Percentiles rank a stretch among this genome's conserved stretches.
Evolutionary conservation across 2,329 filamentous ascomycete species (phyloP).

Genomic region (Cladosporium phlei): DNA sequence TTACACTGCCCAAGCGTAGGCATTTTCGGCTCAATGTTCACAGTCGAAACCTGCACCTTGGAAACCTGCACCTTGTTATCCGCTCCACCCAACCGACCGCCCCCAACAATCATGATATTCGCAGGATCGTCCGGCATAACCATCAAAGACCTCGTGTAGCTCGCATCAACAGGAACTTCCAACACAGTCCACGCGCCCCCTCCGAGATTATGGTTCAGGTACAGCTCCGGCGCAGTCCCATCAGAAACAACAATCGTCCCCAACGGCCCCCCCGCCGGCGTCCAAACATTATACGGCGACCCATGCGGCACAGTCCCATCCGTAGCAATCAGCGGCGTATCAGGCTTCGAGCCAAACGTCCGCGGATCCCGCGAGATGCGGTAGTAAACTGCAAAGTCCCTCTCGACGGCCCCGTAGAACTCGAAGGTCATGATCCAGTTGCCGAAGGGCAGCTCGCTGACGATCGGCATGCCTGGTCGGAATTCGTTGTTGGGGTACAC

Average conservation of each 20-base stretch:
- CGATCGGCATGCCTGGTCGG: conserved; percentile 64
- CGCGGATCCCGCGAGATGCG: conserved; percentile 46
- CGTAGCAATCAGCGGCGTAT: conserved; percentile 39
- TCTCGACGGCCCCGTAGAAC: conserved; percentile 47
- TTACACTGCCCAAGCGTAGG: conserved; percentile 8
- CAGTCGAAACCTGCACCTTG: conserved; percentile 17
- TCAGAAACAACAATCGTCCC: conserved; percentile 49
- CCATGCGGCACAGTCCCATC: conserved; percentile 44
- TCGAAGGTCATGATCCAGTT: conserved; percentile 64
- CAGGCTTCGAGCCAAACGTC: conserved; percentile 41
- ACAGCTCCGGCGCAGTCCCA: conserved; percentile 40
- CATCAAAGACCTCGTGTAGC: conserved; percentile 45
- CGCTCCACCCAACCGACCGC: conserved; percentile 29
- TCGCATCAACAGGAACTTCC: conserved; percentile 35
- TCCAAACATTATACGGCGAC: conserved; percentile 52
- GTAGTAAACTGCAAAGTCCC: conserved; percentile 50
- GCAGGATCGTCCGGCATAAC: conserved; percentile 37
- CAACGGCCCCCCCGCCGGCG: conserved; percentile 40
- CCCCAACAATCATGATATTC: conserved; percentile 40
- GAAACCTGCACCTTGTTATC: conserved; percentile 31
- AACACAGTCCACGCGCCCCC: conserved; percentile 44
- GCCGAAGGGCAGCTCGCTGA: conserved; percentile 53
- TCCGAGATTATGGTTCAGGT: conserved; percentile 45
- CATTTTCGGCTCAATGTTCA: conserved; percentile 10
- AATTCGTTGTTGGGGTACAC: conserved; percentile 57